Conservation (phyloP, 225 moss, liverwort and hornwort species). For the Thuidium tamariscinum region DNA sequence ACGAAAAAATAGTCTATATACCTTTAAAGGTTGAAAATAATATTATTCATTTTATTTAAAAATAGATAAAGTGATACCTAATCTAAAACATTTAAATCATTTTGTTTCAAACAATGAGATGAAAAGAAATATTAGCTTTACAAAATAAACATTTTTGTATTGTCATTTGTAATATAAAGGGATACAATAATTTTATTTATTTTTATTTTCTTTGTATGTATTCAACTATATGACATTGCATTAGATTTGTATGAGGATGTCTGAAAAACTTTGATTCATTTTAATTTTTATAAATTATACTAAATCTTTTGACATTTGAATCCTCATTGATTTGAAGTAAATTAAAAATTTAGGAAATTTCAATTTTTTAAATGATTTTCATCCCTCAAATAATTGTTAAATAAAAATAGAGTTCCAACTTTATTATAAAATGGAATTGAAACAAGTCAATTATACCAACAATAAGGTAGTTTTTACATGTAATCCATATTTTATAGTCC, state of each 20-base stretch:
- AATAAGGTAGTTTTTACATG: not conserved
- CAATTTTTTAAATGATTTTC: too few species aligned
- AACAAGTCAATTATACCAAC: not conserved
- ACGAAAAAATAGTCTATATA: too few species aligned
- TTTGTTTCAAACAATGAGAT: not conserved
- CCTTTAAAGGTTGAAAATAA: too few species aligned
- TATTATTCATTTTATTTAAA: too few species aligned
- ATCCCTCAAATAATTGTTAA: not conserved
- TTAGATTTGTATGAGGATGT: too few species aligned
- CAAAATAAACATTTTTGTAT: too few species aligned
- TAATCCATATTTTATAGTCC: not conserved
- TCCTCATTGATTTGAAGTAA: not conserved
- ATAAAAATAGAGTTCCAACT: not conserved
- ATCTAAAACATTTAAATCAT: not conserved
- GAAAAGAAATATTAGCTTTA: not conserved
- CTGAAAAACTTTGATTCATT: not conserved
- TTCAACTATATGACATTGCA: too few species aligned
- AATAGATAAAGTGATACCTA: not conserved
- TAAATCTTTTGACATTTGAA: not conserved
- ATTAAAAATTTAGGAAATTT: not conserved
- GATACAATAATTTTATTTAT: too few species aligned
- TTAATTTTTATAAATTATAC: not conserved
- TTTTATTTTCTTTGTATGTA: too few species aligned
- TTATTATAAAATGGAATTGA: not conserved
- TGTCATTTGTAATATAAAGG: too few species aligned